Evolutionary conservation across 2,329 filamentous ascomycete species (phyloP), one percentile per base, ranked within the genome.

Genomic region (Diaporthe citriasiana): DNA sequence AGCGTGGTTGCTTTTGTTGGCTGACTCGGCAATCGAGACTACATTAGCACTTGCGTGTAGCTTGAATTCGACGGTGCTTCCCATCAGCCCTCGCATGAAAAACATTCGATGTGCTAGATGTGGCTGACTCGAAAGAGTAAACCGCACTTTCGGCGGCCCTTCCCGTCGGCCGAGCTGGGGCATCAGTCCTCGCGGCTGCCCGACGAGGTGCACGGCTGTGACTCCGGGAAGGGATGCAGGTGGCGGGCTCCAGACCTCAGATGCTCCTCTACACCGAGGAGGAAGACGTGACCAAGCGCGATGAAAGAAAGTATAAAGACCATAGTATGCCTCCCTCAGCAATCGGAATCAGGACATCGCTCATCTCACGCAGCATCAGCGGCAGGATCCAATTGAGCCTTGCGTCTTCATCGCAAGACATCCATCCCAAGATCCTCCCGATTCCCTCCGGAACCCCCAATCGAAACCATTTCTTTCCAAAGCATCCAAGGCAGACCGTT

Each of bases 61-160:
- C 33, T n/a, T 63, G 9, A 53, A 42, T 56, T 25, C 56, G 30
- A 35, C 69, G 45, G 50, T 40, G n/a, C 33, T 71, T 63, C 47
- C 56, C 47, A 51, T 56, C 10, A 30, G 38, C 33, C 27, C 42
- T 35, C 50, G 70, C 73, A 73, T 59, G 22, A 30, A 38, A 73
- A 73, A 69, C 73, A 73, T 74, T 60, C 73, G 73, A 74, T 72
- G 63, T 69, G 38, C 30, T 55, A 57, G 35, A 63, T 69, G 70
- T 72, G 53, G 63, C 70, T 74, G 55, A 73, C 38, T 47, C 63
- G 60, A 53, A 57, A 51, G 45, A 50, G 33, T 53, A 40, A 38
- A 55, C 15, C 42, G n/a, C 33, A 25, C 30, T 27, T 69, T 50
- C n/a, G 59, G 45, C 70, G 73, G 73, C 38, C 60, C 30, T 27